Evolutionary conservation across 306 rosid genomes (phyloP), one percentile per base, ranked within the genome.

Genomic region (Quercus ilex): DNA sequence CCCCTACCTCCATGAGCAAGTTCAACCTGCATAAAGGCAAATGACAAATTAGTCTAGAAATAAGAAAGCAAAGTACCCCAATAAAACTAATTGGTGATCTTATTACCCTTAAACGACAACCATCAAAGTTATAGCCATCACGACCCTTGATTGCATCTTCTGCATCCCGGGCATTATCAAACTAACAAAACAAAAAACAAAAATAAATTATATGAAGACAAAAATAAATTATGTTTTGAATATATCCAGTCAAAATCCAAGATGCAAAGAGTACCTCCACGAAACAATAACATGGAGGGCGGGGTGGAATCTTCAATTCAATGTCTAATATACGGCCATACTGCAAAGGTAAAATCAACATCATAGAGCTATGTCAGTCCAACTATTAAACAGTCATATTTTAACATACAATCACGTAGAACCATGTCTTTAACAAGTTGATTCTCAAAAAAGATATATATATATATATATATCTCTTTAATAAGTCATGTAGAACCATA

Each of bases 1-100:
- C 99, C 99, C 79, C 99, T 88, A 79, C 99, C 98, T 73, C 99
- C 98, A 87, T 93, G 99, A 65, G 99, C 99, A 78, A 96, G 99
- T 77, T 96, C 99, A 89, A 96, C 99, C 99, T 96, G 81, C 51
- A 77, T 74, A 63, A 78, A 57, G 30, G 69, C 28, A 74, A 21
- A 74, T 71, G 72, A 83, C 74, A 79, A 21, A 59, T 64, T 46
- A 21, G 35, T 5, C 25, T 68, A 59, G 64, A 5, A 38, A 68
- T 49, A 53, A 13, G 23, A 14, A n/a, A 35, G 55, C 28, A 18
- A 51, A 6, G 55, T 49, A 71, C 55, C 28, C 58, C 64, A 6
- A 52, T 20, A 41, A 51, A 71, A 20, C n/a, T 64, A 74, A 56
- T 8, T 35, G 4, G 17, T n/a, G 35, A 14, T 35, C 49, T 69